phyloP scores from a whole-genome alignment of 2,329 filamentous ascomycete genomes.

The Lasiodiplodia sp. region DNA sequence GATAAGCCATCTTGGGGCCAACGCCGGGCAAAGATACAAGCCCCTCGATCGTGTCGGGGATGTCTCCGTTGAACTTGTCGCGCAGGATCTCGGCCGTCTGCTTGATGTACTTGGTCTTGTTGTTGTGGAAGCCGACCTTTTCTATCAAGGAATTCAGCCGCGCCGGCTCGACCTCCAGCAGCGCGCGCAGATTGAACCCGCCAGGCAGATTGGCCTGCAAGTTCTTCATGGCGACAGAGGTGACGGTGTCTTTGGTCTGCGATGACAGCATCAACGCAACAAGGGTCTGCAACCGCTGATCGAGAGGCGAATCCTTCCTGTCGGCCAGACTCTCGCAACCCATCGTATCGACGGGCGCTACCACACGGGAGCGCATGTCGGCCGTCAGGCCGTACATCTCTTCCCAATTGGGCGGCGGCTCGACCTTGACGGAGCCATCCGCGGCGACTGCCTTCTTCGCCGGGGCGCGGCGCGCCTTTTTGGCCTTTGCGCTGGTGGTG shows the following conservation, averaged over 20 bases:
- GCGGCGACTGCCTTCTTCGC: constrained; percentile 43
- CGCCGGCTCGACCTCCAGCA: constrained; percentile 74
- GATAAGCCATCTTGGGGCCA: constrained; percentile 93
- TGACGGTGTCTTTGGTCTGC: constrained; percentile 93
- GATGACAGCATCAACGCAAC: constrained; percentile 88
- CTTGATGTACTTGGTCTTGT: constrained; percentile 87
- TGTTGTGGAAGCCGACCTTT: constrained; percentile 92
- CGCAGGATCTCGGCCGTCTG: constrained; percentile 74
- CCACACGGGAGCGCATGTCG: constrained; percentile 75
- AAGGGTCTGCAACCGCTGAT: constrained; percentile 84
- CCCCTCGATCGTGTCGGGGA: constrained; percentile 78
- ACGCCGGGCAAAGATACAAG: constrained; percentile 83
- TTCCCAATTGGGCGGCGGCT: constrained; percentile 82
- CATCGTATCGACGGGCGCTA: constrained; percentile 95
- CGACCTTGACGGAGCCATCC: constrained; percentile 51
- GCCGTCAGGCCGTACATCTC: constrained; percentile 79
- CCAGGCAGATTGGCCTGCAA: constrained; percentile 75
- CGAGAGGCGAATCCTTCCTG: constrained; percentile 55
- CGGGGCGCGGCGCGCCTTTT: constrained; percentile 47
- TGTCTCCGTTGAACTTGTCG: constrained; percentile 75
- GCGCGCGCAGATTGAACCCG: constrained; percentile 76
- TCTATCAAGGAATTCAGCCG: constrained; percentile 77
- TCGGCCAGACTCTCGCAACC: constrained; percentile 83
- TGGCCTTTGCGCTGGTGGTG: constrained; percentile 22
- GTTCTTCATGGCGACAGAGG: constrained; percentile 79